These are phyloP conservation scores for Lepidium campestre DNA, from an alignment of 441 rosid genomes.

Conservation along the genomic window DNA sequence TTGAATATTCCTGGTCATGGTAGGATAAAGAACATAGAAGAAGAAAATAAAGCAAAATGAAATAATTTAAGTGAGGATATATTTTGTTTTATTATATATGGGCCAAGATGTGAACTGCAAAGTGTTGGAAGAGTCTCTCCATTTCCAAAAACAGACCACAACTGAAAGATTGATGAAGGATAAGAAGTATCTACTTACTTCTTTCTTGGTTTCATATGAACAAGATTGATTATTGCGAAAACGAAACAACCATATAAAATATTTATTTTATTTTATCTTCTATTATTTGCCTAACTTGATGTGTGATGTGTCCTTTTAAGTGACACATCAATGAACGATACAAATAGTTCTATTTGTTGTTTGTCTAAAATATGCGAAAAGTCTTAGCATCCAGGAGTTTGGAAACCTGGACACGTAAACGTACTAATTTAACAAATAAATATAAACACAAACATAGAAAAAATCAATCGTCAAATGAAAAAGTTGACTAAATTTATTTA, in stretches of 20 bases:
- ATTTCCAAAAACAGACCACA: conserved; percentile 17
- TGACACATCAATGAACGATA: conserved; percentile 16
- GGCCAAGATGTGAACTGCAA: conserved; percentile 16
- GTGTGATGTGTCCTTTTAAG: conserved; percentile 1
- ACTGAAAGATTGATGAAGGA: conserved; percentile 7
- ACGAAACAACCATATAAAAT: background rate
- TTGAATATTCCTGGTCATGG: background rate
- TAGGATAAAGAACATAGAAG: conserved; percentile 5
- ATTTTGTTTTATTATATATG: conserved; percentile 10
- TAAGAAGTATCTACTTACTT: background rate
- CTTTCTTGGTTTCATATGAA: conserved; percentile 19
- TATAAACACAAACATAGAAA: too few species aligned
- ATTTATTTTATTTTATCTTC: conserved; percentile 8
- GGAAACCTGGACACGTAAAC: background rate
- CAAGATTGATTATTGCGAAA: background rate
- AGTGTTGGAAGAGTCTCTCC: conserved; percentile 1
- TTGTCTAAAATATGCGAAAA: conserved; percentile 9
- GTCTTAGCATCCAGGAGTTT: conserved; percentile 2
- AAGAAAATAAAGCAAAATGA: background rate
- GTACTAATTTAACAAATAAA: too few species aligned
- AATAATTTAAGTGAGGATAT: background rate
- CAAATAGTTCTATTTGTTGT: background rate
- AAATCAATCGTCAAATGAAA: background rate
- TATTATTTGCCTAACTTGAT: conserved; percentile 17
- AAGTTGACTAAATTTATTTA: background rate